Conservation (phyloP, 108 stramenopile genomes). For the Skeletonema tropicum region DNA sequence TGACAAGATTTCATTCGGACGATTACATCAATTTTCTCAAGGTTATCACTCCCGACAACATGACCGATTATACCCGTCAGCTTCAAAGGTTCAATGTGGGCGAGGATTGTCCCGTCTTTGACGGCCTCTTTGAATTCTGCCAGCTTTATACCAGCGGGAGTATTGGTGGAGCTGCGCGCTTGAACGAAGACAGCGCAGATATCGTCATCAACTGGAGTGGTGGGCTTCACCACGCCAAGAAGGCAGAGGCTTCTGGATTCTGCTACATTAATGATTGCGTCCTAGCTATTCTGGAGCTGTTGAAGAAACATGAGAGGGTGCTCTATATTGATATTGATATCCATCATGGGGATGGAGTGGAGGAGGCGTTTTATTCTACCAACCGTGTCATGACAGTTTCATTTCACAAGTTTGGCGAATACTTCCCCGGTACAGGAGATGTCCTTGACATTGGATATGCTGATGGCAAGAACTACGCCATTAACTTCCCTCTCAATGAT, state of each 20-base stretch:
- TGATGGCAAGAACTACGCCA: constrained; percentile 96
- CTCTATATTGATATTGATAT: constrained; percentile 99
- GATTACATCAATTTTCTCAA: constrained; percentile 99
- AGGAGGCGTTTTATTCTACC: constrained; percentile 98
- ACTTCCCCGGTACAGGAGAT: constrained; percentile 95
- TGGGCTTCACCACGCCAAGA: constrained; percentile 99
- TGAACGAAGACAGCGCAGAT: constrained; percentile 92
- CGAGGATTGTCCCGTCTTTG: constrained; percentile 99
- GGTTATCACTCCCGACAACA: constrained; percentile 98
- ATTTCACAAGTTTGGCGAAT: constrained; percentile 99
- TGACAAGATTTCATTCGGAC: constrained; percentile 98
- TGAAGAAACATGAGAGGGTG: constrained; percentile 98
- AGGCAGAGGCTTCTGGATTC: constrained; percentile 98
- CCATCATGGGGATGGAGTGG: constrained; percentile 99
- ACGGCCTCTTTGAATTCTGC: constrained; percentile 98
- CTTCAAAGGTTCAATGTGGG: constrained; percentile 98
- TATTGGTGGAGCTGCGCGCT: constrained; percentile 95
- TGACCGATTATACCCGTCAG: constrained; percentile 90
- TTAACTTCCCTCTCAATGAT: constrained; percentile 97
- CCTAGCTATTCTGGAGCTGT: constrained; percentile 96
- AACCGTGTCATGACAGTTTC: constrained; percentile 98
- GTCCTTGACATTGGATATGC: constrained; percentile 86
- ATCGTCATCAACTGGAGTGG: constrained; percentile 99
- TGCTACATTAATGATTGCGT: constrained; percentile 99
- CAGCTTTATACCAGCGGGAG: constrained; percentile 96